Evolutionary conservation across 495 filamentous ascomycete species (phyloP), one percentile per base, ranked within the genome.

Genomic region (Amorphotheca resinae): DNA sequence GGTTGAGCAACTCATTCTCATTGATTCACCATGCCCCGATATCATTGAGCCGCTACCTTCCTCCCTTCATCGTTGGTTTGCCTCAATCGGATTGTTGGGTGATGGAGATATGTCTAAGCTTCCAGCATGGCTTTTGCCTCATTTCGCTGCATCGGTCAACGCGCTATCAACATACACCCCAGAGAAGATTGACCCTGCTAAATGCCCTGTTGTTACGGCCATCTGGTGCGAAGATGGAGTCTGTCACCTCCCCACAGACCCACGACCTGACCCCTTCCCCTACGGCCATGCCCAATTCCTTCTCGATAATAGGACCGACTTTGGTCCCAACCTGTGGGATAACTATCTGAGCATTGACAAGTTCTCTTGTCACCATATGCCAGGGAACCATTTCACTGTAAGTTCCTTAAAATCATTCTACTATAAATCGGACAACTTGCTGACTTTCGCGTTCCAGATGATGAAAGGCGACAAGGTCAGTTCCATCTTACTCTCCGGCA

Each of bases 221-320:
- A 78, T 89, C 50, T 93, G 83, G 82, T 82, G 79, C 51, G 76
- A 79, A 57, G 82, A 89, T 37, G 85, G 85, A 45, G 82, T 89
- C 1, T 87, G 82, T 66, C 73, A 77, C 30, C 64, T 74, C 22
- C 77, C 79, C 0, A 72, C 63, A 9, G 83, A 84, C 55, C 78
- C 79, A 7, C 71, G 77, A 33, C 79, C 79, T 2, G 79, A 81
- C 44, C 82, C 82, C 2, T 73, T 74, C 25, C 68, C 73, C 35
- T 76, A 79, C 55, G 73, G 83, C 46, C 71, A 89, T 62, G 84
- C 84, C 55, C 63, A 74, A 44, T 93, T 84, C 77, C 63, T 93
- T 20, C 65, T 89, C 5, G 77, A 85, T 56, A 84, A 88, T 63
- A 68, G 82, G 31, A 77, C 77, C 0, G 79, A 87, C 56, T 86